Evolutionary conservation across 1,139 yeast species (phyloP).

Genomic region (Candida pseudoviswanathii): DNA sequence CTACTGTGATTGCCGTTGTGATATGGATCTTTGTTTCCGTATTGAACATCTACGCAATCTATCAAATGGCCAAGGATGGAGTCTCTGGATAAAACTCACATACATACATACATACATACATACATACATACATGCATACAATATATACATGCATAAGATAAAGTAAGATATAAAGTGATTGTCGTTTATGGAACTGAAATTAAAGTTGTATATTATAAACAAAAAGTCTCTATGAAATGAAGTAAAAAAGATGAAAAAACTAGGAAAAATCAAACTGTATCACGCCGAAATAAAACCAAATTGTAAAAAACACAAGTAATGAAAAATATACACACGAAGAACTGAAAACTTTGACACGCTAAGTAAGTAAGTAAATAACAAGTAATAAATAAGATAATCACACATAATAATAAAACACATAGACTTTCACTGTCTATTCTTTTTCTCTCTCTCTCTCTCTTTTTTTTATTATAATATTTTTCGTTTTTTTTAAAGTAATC

Average conservation of each 20-base stretch:
- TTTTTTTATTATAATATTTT: too few species aligned
- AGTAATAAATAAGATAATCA: neutral
- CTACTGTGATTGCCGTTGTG: constrained; percentile 44
- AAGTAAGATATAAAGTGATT: neutral
- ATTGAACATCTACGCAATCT: constrained; percentile 71
- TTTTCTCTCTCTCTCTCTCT: too few species aligned
- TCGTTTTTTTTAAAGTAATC: too few species aligned
- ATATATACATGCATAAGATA: neutral
- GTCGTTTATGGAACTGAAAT: neutral
- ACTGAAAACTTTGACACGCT: neutral
- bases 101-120: neutral
- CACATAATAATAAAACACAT: neutral
- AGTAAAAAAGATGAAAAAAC: neutral
- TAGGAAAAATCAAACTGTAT: neutral
- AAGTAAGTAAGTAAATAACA: too few species aligned
- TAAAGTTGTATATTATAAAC: too few species aligned
- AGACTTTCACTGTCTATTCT: too few species aligned
- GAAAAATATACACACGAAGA: constrained; percentile 5
- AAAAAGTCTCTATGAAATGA: neutral
- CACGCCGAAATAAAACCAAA: neutral
- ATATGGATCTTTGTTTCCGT: constrained; percentile 69
- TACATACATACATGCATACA: neutral
- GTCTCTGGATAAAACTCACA: constrained; percentile 17
- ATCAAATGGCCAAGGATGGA: constrained; percentile 57
- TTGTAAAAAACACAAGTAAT: neutral